Evolutionary conservation across 75 land plant genomes (phyloP).

Genomic region (Larix kaempferi): DNA sequence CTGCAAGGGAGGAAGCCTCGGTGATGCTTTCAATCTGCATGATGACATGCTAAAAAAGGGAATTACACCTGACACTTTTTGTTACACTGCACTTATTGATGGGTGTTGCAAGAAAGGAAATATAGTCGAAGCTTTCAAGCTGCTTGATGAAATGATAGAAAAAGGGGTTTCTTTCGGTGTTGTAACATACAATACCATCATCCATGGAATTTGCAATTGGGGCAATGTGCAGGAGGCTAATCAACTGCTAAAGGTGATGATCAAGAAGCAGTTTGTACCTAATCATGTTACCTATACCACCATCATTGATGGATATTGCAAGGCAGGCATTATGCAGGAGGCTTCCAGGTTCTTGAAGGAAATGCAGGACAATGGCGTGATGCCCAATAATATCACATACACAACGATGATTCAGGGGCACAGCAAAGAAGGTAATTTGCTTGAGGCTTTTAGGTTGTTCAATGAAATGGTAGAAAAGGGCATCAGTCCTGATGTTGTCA

Average conservation of each 20-base stretch:
- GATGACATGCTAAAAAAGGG: constrained; percentile 39
- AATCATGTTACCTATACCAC: constrained; percentile 10
- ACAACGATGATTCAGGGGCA: constrained; percentile 40
- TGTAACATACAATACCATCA: constrained; percentile 33
- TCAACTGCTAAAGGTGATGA: constrained; percentile 27
- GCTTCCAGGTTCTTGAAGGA: constrained; percentile 4
- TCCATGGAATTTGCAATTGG: constrained; percentile 40
- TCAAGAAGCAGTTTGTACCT: constrained; percentile 10
- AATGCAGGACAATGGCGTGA: constrained; percentile 36
- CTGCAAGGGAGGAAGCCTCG: constrained; percentile 34
- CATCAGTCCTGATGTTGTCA: constrained; percentile 34
- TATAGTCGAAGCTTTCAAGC: constrained; percentile 22
- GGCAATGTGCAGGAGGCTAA: constrained; percentile 39
- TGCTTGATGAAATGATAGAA: constrained; percentile 29
- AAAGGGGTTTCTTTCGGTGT: constrained; percentile 27
- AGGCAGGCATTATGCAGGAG: constrained; percentile 8
- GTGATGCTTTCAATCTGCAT: constrained; percentile 34
- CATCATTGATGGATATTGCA: constrained; percentile 17
- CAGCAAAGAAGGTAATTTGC: constrained; percentile 18
- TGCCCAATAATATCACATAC: constrained; percentile 37
- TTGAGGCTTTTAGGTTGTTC: constrained; percentile 31
- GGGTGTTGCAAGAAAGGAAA: constrained; percentile 36
- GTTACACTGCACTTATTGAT: constrained; percentile 31
- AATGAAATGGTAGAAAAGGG: constrained; percentile 43
- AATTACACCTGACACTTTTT: constrained; percentile 23